Evolutionary conservation across 169 alveolate species (phyloP), one percentile per base, ranked within the genome.

Genomic region (Cryptosporidium bovis): DNA sequence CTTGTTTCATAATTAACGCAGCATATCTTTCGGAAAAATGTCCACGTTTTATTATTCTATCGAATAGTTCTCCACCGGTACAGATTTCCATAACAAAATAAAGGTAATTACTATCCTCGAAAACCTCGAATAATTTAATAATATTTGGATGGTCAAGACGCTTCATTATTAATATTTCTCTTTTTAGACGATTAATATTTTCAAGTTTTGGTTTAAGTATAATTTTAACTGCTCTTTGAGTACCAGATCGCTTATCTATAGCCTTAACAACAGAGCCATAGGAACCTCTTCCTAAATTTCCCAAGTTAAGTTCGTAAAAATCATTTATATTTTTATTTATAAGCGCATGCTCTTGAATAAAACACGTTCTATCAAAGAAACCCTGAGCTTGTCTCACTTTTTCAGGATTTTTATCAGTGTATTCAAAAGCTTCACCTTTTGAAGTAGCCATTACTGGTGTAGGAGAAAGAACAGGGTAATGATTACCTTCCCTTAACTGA

Each of bases 181-280:
- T 84, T 87, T 94, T 94, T 83, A 95, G 91, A 51, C 97, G 91
- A 90, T 92, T 93, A 48, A 94, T 93, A 68, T 95, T 95, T 51
- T 95, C 96, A 13, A 95, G 93, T 48, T 90, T 90, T 51, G 96
- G 94, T 82, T 95, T 95, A 31, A 91, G 91, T 29, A 95, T 94
- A 29, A 95, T 91, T 91, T 95, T 95, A 33, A 95, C 94, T 44
- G 97, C 97, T 68, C 95, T 93, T 56, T 66, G 90, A 46, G 91
- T 94, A 5, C 96, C 96, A 10, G 97, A 92, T 84, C 91, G 92
- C 55, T 93, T 92, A 82, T 93, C 96, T 44, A 91, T 71, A 40
- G 97, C 97, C 93, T 94, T 95, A 51, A 94, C 94, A 60, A 95
- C 97, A 33, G 91, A 91, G 6, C 97, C 97, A 71, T 95, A 95